Evolutionary conservation across 306 rosid genomes (phyloP).

Genomic region (Trifolium subterraneum): DNA sequence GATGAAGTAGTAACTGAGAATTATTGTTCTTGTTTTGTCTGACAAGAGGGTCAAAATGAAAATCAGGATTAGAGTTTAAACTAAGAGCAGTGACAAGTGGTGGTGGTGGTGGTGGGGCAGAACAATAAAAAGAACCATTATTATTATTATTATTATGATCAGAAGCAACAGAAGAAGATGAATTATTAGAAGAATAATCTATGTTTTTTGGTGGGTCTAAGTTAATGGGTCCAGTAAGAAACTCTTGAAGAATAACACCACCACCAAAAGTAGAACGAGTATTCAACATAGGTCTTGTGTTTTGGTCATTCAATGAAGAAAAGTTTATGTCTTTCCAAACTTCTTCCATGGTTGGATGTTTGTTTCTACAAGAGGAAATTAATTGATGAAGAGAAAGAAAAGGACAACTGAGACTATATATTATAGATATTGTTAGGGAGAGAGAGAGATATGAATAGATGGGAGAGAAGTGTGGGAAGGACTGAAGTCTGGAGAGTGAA

Average conservation of each 20-base stretch:
- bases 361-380: too few relatives aligned
- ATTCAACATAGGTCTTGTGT: neutral
- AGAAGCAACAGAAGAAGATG: neutral
- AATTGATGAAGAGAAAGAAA: neutral
- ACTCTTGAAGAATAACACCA: slow-evolving; percentile 60
- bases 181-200: slow-evolving; percentile 13
- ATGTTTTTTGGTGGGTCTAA: slow-evolving; percentile 45
- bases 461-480: neutral
- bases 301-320: slow-evolving; percentile 6
- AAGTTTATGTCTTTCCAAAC: slow-evolving; percentile 7
- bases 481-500: neutral
- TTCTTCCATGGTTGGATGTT: neutral
- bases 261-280: neutral
- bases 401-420: neutral
- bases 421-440: too few relatives aligned
- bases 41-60: slow-evolving; percentile 40
- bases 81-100: slow-evolving; percentile 52
- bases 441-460: neutral
- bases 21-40: neutral
- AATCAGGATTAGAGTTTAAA: slow-evolving; percentile 48
- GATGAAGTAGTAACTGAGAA: neutral
- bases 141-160: neutral
- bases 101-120: slow-evolving; percentile 28
- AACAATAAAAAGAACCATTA: slow-evolving; percentile 14
- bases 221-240: slow-evolving; percentile 56